Base-by-base conservation (phyloP, 345 rosid species). In the Isatis tinctoria region DNA sequence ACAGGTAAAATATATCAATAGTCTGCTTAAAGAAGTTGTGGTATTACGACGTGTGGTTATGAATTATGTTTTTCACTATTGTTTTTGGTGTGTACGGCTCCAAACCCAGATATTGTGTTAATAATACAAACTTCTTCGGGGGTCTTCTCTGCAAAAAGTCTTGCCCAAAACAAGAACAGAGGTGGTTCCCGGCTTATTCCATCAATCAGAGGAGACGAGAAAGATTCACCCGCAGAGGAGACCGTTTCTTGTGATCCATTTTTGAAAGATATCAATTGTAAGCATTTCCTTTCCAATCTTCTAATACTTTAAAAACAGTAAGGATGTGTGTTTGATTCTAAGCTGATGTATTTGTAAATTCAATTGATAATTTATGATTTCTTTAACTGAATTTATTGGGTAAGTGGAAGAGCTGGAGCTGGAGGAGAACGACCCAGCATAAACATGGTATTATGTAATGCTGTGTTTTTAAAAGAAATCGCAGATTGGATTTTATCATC, bases 111-210 rank as follows among this genome's bases (percentile, higher is more conserved):
- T 79, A 75, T 85, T 40, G 95, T 78, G 75, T 62, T 93, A 51
- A 86, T 78, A 35, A 66, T 94, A 51, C 87, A 84, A 37, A 86
- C 95, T 72, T 85, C 89, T 62, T 76, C 82, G 16, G 90, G 86
- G 49, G 84, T 87, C 69, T 90, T 85, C 83, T 86, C 88, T 76
- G 86, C 92, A 26, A 85, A 82, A 83, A 84, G 80, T 73, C 77
- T 81, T 69, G 82, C 78, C 74, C 84, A 74, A 72, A 84, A 78
- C 62, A 83, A 82, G 61, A 87, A 81, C 56, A 81, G 48, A 24
- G 72, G 84, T 27, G 88, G 90, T 78, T 88, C 97, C 22, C 81
- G 93, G 73, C 77, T 91, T 79, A 79, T 90, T 79, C 84, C 92
- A 64, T 75, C 83, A 49, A 79, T 80, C 78, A 82, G 65, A 73